Evolutionary conservation across 2,329 filamentous ascomycete species (phyloP), one percentile per base, ranked within the genome.

Genomic region (Pseudogymnoascus sp.): DNA sequence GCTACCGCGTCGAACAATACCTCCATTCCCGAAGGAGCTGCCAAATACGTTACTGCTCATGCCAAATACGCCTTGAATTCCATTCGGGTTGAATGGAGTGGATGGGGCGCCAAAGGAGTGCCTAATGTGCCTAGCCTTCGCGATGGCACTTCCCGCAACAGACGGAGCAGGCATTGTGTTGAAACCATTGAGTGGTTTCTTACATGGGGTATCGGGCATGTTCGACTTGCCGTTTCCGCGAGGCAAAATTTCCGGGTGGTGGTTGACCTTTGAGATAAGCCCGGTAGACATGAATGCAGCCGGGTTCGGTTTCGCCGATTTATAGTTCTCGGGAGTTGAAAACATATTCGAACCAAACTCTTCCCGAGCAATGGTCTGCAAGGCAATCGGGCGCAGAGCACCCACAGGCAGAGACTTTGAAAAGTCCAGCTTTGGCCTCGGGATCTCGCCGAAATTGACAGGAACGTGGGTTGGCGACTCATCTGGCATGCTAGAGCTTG

Each of bases 151-250:
- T 60, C 85, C 85, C 11, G 81, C 80, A 22, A 81, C 76, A 36
- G 77, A 75, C 52, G 80, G 78, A 58, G 77, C 72, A 11, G 86
- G 84, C 74, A 83, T 83, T 60, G 89, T 84, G 69, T 89, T 81
- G 76, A 92, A 84, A 63, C 88, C 77, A 67, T 85, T 87, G 4
- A 82, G 79, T 61, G 89, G 87, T 72, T 94, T 92, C 78, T 97
- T 99, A 76, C 94, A 97, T 1, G 94, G 94, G 1, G 94, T 99
- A 72, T 97, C 94, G 0, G 94, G 93, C 80, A 96, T 92, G 30
- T 84, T 82, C 70, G 84, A 78, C 71, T 88, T 86, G 74, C 81
- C 82, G 28, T 77, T 77, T 23, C 78, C 79, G 38, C 78, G 75
- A 66, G 74, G 83, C 60, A 91, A 83, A 14, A 36, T 36, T 67